Conservation (phyloP, 805 yeast genomes). For the Teunomyces tritomae region DNA sequence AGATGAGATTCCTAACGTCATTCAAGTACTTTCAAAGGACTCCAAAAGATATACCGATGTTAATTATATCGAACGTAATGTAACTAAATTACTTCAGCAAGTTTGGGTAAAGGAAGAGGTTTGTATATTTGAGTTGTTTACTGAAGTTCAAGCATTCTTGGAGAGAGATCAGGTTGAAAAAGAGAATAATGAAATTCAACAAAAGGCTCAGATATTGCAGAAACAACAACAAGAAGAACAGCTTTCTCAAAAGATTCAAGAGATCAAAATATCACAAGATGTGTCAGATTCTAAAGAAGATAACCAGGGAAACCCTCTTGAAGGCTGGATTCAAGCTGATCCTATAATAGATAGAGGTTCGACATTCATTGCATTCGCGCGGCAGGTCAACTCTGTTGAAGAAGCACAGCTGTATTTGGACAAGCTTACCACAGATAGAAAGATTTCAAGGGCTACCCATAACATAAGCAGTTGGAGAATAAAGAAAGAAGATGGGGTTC, state of each 20-base stretch:
- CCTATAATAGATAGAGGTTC: constrained; percentile 83
- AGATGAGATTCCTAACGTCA: constrained; percentile 53
- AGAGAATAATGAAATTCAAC: constrained; percentile 13
- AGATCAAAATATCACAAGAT: not conserved
- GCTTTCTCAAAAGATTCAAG: not conserved
- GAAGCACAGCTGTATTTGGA: constrained; percentile 60
- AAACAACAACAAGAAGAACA: constrained; percentile 1
- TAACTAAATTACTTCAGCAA: constrained; percentile 46
- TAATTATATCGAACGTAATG: constrained; percentile 42
- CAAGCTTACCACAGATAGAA: constrained; percentile 58
- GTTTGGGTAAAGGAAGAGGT: constrained; percentile 54
- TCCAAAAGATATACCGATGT: constrained; percentile 38
- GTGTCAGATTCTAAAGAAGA: not conserved
- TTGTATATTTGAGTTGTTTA: constrained; percentile 73
- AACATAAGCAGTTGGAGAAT: constrained; percentile 89
- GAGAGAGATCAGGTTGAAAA: constrained; percentile 28
- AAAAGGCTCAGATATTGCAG: not conserved
- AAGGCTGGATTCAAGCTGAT: constrained; percentile 75
- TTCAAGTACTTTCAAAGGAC: constrained; percentile 49
- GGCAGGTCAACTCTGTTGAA: constrained; percentile 57
- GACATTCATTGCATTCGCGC: constrained; percentile 76
- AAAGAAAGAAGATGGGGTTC: constrained; percentile 49
- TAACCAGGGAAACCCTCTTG: constrained; percentile 45
- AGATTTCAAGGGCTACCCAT: constrained; percentile 67
- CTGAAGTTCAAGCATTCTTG: constrained; percentile 57